Conservation (phyloP, 164 flowering plant genomes). For the Houttuynia cordata region DNA sequence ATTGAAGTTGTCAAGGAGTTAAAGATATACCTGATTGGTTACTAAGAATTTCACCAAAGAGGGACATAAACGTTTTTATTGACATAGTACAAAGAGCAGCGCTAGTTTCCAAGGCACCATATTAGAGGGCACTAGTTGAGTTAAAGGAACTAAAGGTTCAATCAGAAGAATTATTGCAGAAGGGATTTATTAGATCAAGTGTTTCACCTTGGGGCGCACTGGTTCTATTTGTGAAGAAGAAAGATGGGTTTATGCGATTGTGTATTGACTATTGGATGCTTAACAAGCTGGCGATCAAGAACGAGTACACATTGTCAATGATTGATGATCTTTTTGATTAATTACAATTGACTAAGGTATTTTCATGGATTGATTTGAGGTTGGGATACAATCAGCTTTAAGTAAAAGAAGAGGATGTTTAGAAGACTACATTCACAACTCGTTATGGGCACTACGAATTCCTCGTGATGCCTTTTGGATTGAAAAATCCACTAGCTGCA, state of each 20-base stretch:
- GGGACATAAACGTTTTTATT: not conserved
- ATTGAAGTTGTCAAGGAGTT: no score
- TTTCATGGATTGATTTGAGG: not conserved
- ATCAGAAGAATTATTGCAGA: not conserved
- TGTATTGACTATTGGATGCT: not conserved
- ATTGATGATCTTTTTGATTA: not conserved
- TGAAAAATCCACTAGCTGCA: no score
- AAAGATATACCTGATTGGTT: not conserved
- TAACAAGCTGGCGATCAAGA: not conserved
- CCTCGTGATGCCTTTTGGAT: no score
- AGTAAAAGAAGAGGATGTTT: no score
- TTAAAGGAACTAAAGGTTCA: not conserved
- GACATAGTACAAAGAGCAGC: not conserved
- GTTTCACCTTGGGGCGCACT: slow-evolving; percentile 1
- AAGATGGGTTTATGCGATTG: not conserved
- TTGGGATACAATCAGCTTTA: no score
- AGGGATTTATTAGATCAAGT: not conserved
- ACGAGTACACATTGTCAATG: not conserved
- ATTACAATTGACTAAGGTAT: not conserved
- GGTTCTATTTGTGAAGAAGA: no score
- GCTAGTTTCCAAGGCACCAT: not conserved
- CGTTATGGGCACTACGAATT: no score
- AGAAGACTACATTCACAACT: no score
- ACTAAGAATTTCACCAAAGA: not conserved
- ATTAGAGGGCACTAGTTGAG: not conserved